Evolutionary conservation across 148 eudicot genomes (phyloP).

Genomic region (Rhododendron ovatum): DNA sequence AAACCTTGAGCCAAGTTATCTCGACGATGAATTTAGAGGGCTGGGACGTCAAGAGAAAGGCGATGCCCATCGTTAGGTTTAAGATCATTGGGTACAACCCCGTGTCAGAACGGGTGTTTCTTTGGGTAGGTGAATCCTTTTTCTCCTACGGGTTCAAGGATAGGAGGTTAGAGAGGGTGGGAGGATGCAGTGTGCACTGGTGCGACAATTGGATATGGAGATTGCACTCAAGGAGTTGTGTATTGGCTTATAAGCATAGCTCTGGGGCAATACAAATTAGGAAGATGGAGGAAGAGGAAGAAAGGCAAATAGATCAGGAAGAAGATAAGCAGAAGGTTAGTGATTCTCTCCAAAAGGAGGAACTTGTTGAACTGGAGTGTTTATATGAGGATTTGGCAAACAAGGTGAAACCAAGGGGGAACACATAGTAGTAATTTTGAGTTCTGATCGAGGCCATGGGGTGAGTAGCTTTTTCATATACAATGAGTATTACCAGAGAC

Average conservation of each 20-base stretch:
- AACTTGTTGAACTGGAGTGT: too few species aligned
- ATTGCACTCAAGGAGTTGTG: neutral
- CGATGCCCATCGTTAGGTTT: neutral
- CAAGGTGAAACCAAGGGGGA: too few species aligned
- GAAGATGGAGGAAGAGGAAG: neutral
- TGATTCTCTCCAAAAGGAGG: neutral
- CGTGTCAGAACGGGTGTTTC: neutral
- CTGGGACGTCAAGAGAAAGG: neutral
- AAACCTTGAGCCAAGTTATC: neutral
- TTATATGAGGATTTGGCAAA: too few species aligned
- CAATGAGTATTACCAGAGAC: too few species aligned
- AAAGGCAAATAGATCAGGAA: neutral
- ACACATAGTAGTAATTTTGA: too few species aligned
- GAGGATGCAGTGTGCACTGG: too few species aligned
- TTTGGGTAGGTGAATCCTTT: neutral
- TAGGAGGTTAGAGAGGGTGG: neutral
- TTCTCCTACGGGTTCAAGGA: neutral
- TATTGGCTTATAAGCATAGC: neutral
- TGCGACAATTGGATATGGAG: neutral
- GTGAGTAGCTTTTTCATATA: too few species aligned
- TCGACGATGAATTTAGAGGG: neutral
- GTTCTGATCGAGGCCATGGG: too few species aligned
- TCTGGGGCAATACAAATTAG: neutral
- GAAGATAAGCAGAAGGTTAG: neutral
- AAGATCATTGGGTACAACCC: constrained; percentile 1